Evolutionary conservation across 495 filamentous ascomycete genomes (phyloP), one percentile per base, ranked within the genome.

Genomic region (Hypoxylon lienhwacheense): DNA sequence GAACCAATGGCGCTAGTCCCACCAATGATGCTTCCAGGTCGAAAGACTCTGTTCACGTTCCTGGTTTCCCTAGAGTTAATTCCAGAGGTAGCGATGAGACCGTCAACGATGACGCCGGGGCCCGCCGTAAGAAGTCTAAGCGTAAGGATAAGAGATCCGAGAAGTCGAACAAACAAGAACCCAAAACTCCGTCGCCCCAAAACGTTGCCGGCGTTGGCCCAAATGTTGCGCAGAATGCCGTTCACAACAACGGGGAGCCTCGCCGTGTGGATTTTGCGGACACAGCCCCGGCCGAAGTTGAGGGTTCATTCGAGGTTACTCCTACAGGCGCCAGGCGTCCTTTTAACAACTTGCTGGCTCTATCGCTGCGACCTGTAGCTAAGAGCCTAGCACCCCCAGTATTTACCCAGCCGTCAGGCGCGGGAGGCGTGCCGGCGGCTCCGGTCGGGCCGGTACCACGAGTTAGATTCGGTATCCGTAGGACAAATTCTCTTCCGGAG

Each of bases 401-500:
- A 3, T 78, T 78, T 40, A 61, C 61, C 2, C 71, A 70, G 20
- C 51, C 60, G 2, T 59, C 63, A 2, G 69, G 70, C 7, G 10
- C 51, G 19, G 43, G 39, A 17, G 53, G 32, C 3, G 32, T 37
- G 7, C 50, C 68, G 3, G 15, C 50, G 3, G 56, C 47, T 7
- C 49, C 72, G 3, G 37, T 69, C 21, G 73, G 76, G 11, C 76
- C 79, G 8, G 73, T 79, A 4, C 78, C 76, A 11, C 79, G 77
- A 1, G 73, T 80, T 29, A 71, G 75, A 28, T 80, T 79, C 46
- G 81, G 81, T 21, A 79, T 95, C 8, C 85, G 87, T 24, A 81
- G 90, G 35, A 89, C 88, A 21, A 87, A 82, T 62, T 95, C 90
- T 0, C 77, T 95, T 2, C 90, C 90, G 0, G 85, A 85, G 53